These are phyloP conservation scores for Cornus florida DNA, from an alignment of 148 eudicot species.

Conservation along the genomic window DNA sequence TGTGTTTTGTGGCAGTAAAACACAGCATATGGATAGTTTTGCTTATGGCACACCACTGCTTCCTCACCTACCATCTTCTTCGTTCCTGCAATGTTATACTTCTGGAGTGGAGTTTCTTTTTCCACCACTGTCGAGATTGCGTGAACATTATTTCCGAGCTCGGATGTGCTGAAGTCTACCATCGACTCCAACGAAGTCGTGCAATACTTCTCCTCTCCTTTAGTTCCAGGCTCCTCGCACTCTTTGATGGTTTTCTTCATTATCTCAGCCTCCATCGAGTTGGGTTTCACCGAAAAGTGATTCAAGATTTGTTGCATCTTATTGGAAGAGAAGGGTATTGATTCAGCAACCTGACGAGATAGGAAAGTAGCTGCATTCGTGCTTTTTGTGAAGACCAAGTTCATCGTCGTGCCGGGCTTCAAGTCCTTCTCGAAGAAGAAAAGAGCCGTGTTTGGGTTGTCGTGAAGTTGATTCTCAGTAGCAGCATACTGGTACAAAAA, in stretches of 20 bases:
- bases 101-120: constrained; percentile 8
- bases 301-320: constrained; percentile 22
- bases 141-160: constrained; percentile 15
- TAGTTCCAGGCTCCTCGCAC: constrained; percentile 13
- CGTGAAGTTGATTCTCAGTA: constrained; percentile 22
- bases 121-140: constrained; percentile 19
- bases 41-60: constrained; percentile 44
- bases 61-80: constrained; percentile 9
- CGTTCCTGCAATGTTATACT: constrained; percentile 18
- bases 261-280: constrained; percentile 14
- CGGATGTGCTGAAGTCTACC: constrained; percentile 21
- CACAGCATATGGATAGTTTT: constrained; percentile 33
- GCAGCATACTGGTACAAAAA: constrained; percentile 8
- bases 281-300: constrained; percentile 32
- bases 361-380: constrained; percentile 22
- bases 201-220: constrained; percentile 30
- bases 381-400: constrained; percentile 10
- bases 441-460: constrained; percentile 21
- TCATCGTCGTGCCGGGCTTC: constrained; percentile 27
- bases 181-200: constrained; percentile 32
- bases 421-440: constrained; percentile 22
- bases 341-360: constrained; percentile 17
- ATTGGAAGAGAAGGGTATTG: constrained; percentile 29
- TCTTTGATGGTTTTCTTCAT: constrained; percentile 11
- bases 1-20: constrained; percentile 36